Evolutionary conservation across 495 filamentous ascomycete genomes (phyloP).

Genomic region (Astrothelium subdiscretum): DNA sequence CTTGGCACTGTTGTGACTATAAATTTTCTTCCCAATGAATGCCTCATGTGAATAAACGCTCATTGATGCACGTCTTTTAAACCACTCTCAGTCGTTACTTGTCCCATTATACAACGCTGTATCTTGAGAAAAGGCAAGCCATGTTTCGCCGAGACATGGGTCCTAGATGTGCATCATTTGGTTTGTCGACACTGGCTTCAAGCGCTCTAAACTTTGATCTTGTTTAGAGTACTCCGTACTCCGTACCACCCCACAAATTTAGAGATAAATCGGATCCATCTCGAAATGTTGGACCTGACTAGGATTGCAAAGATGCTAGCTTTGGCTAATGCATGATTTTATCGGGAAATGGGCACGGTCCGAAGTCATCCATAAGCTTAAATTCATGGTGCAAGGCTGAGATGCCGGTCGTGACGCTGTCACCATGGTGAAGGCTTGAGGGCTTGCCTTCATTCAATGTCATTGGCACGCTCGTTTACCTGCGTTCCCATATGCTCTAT

Average conservation of each 20-base stretch:
- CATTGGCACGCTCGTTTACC: neutral
- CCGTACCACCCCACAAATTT: neutral
- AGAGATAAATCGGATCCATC: neutral
- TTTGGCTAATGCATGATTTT: neutral
- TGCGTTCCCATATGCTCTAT: neutral
- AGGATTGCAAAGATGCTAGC: neutral
- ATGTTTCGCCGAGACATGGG: too few relatives aligned
- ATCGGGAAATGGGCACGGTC: neutral
- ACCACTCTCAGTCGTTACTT: too few relatives aligned
- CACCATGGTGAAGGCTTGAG: neutral
- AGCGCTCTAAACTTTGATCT: too few relatives aligned
- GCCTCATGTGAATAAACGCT: too few relatives aligned
- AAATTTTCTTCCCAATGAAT: neutral
- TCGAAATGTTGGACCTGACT: neutral
- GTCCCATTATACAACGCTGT: too few relatives aligned
- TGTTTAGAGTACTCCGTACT: too few relatives aligned
- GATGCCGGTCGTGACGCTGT: slow-evolving; percentile 1
- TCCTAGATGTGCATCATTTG: too few relatives aligned
- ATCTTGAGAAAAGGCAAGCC: too few relatives aligned
- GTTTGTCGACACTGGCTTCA: too few relatives aligned
- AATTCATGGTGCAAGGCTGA: neutral
- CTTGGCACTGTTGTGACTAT: neutral
- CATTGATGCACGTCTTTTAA: too few relatives aligned
- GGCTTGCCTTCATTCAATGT: neutral
- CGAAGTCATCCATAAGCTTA: neutral